A percentile compares a stretch with the other conserved stretches of the same genome.
These are phyloP conservation scores for Pleurotus eryngii DNA, from an alignment of 768 basidiomycete species.

Conservation along the genomic window DNA sequence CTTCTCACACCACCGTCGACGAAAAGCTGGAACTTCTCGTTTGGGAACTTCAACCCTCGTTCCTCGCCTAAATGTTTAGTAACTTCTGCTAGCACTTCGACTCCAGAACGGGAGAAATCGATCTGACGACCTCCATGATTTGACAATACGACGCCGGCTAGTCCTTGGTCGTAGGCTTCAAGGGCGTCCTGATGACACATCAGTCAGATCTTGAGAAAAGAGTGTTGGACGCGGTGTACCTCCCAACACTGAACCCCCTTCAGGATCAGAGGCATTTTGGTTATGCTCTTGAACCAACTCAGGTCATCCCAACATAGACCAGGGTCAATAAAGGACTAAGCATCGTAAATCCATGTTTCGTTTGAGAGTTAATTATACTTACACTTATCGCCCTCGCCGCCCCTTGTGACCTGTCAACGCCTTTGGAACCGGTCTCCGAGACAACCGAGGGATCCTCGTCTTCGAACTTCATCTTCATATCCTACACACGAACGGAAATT, in stretches of 20 bases:
- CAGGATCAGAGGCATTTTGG: constrained; percentile 83
- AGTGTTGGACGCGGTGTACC: constrained; percentile 25
- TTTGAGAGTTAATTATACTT: constrained; percentile 20
- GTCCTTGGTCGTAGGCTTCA: constrained; percentile 72
- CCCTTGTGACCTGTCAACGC: constrained; percentile 82
- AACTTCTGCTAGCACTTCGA: constrained; percentile 89
- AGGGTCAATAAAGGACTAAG: constrained; percentile 92
- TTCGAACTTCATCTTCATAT: constrained; percentile 96
- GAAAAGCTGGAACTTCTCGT: constrained; percentile 78
- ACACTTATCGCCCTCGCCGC: constrained; percentile 93
- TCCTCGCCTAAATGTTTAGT: constrained; percentile 60
- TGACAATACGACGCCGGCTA: constrained; percentile 79
- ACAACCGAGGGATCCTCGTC: constrained; percentile 57
- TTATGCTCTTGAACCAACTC: constrained; percentile 77
- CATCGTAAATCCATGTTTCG: background rate
- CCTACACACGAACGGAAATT: constrained; percentile 28
- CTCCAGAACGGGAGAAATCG: constrained; percentile 81
- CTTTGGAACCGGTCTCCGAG: constrained; percentile 43
- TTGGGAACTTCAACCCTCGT: constrained; percentile 66
- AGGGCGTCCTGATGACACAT: constrained; percentile 60
- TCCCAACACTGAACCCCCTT: constrained; percentile 92
- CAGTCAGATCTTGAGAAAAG: background rate
- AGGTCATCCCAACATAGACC: constrained; percentile 84
- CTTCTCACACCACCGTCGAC: constrained; percentile 94
- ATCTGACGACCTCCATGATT: constrained; percentile 83